Evolutionary conservation across 1,284 basidiomycete genomes (phyloP).

Genomic region (Kalmanozyma brasiliensis): DNA sequence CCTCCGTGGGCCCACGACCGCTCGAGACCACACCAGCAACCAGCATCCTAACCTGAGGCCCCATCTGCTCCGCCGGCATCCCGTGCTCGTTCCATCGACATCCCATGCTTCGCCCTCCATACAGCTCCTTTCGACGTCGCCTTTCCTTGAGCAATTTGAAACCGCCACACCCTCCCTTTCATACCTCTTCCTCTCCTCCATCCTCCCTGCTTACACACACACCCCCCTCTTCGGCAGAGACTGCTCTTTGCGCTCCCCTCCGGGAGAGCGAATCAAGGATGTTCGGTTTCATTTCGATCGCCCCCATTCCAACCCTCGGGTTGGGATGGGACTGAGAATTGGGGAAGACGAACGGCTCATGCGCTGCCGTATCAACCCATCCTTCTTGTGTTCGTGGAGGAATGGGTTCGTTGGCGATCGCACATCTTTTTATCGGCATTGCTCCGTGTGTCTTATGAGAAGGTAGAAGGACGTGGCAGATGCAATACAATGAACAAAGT

Average conservation of each 20-base stretch:
- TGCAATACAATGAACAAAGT: constrained; percentile 1
- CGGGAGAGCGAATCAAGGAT: constrained; percentile 28
- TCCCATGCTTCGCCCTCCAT: not conserved
- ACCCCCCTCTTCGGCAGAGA: constrained; percentile 51
- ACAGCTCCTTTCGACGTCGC: not conserved
- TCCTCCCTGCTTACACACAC: not conserved
- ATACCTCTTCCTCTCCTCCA: not conserved
- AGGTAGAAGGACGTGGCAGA: not conserved
- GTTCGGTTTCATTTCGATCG: constrained; percentile 42
- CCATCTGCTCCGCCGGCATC: too few relatives aligned
- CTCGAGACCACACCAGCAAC: too few relatives aligned
- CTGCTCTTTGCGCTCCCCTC: constrained; percentile 37
- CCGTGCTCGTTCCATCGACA: too few relatives aligned
- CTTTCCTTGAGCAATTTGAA: too few relatives aligned
- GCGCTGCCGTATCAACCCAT: constrained; percentile 50
- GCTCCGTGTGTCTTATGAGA: not conserved
- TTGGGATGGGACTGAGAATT: constrained; percentile 31
- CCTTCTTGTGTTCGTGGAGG: constrained; percentile 43
- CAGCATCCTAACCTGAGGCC: too few relatives aligned
- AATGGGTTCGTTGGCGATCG: constrained; percentile 49
- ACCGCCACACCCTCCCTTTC: not conserved
- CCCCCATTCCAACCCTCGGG: constrained; percentile 8
- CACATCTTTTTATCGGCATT: too few relatives aligned
- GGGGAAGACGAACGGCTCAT: constrained; percentile 39
- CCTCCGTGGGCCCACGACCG: not conserved